Base-by-base conservation (phyloP, 1,139 yeast species). In the Hansenula sp. region DNA sequence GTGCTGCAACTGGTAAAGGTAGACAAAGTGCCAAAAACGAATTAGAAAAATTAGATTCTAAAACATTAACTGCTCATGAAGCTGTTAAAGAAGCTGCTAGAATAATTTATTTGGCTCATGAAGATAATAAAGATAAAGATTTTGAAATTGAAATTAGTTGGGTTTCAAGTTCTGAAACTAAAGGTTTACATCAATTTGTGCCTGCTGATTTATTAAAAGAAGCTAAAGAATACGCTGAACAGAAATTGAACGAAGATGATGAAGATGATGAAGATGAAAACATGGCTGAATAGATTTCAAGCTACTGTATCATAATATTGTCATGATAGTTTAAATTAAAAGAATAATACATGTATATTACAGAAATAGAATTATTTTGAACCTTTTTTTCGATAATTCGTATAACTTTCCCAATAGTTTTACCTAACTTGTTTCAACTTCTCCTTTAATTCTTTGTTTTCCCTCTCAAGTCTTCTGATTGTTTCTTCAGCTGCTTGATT, bases 1-100 rank as follows among this genome's bases (percentile, higher is more conserved):
- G 97, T 43, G 96, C 97, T 37, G 98, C 98, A 28, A 80, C 97
- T 6, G 99, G 99, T 46, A 94, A 92, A 64, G 98, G 98, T 35
- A 81, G 97, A 63, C 98, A 92, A 65, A 78, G 88, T 21, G 98
- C 98, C 44, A 90, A 89, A 65, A 85, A 92, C 18, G 98, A 94
- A 65, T 75, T 94, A 55, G 99, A 94, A 65, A 94, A 92, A 64
- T 71, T 94, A 53, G 85, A 89, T 50, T 70, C 79, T 47, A 83
- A 79, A 41, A 76, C 74, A 48, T 68, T 94, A 51, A 69, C 82
- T 2, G 86, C 82, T 10, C 75, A 68, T 50, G 95, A 90, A 22
- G 98, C 96, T 4, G 84, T 92, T 37, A 89, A 86, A 56, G 83
- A 84, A 56, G 98, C 97, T 25, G 97, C 97, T 16, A 83, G 82